These are phyloP conservation scores for Lolium perenne DNA, from an alignment of 176 grass and related monocot species.

Conservation along the genomic window DNA sequence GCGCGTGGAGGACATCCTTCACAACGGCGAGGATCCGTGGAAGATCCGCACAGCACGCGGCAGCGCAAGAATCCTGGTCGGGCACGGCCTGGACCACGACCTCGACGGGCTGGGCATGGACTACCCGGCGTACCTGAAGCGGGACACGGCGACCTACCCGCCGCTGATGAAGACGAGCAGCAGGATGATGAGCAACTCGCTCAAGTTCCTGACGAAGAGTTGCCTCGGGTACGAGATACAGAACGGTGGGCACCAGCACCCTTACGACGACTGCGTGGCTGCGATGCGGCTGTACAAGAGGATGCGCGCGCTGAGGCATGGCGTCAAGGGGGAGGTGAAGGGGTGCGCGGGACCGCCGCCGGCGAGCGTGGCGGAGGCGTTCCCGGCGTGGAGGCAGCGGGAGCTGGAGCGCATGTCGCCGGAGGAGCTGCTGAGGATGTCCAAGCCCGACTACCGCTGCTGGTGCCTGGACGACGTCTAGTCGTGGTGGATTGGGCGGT, in stretches of 20 bases:
- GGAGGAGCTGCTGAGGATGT: slow-evolving; percentile 57
- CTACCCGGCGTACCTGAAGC: slow-evolving; percentile 61
- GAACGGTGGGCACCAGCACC: slow-evolving; percentile 47
- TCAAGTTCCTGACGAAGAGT: slow-evolving; percentile 66
- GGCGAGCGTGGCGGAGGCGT: slow-evolving; percentile 8
- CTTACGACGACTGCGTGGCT: slow-evolving; percentile 73
- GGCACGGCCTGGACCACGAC: slow-evolving; percentile 79
- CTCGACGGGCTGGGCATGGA: slow-evolving; percentile 68
- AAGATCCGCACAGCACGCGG: slow-evolving; percentile 48
- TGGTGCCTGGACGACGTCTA: slow-evolving; percentile 69
- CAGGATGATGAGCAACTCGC: slow-evolving; percentile 84
- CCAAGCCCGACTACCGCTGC: slow-evolving; percentile 65
- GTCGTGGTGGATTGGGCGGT: not conserved
- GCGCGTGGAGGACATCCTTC: slow-evolving; percentile 58
- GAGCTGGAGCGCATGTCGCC: slow-evolving; percentile 71
- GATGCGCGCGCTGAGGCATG: slow-evolving; percentile 52
- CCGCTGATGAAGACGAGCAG: slow-evolving; percentile 94
- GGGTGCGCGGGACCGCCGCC: not conserved
- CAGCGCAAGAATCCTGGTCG: slow-evolving; percentile 51
- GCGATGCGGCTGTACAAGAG: slow-evolving; percentile 64
- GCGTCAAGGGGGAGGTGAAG: not conserved
- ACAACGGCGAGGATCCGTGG: slow-evolving; percentile 69
- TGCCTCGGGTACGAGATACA: slow-evolving; percentile 70
- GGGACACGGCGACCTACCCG: slow-evolving; percentile 84
- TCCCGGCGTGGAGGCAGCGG: slow-evolving; percentile 53